Evolutionary conservation across 2,329 filamentous ascomycete species (phyloP).

Genomic region (Pyrenochaeta sp.): DNA sequence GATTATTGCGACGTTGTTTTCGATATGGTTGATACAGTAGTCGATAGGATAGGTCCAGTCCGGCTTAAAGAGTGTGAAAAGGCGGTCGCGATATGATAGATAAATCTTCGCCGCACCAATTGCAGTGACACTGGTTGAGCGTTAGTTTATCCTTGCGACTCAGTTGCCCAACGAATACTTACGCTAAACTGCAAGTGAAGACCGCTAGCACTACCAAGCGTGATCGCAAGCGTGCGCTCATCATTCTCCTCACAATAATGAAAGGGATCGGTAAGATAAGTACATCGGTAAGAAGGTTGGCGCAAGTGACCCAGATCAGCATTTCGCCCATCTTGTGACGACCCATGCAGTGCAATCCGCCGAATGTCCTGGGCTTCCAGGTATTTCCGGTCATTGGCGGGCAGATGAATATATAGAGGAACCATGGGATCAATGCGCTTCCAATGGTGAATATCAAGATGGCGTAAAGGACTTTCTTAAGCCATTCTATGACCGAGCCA

Average conservation of each 20-base stretch:
- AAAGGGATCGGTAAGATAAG: slow-evolving; percentile 53
- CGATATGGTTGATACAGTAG: slow-evolving; percentile 53
- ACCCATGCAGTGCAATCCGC: slow-evolving; percentile 49
- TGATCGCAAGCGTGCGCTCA: slow-evolving; percentile 50
- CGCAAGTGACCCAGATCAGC: slow-evolving; percentile 52
- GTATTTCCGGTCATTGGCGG: slow-evolving; percentile 51
- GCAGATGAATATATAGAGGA: slow-evolving; percentile 51
- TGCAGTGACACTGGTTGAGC: slow-evolving; percentile 42
- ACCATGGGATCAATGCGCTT: slow-evolving; percentile 48
- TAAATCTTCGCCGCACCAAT: slow-evolving; percentile 53
- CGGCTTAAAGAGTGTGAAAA: slow-evolving; percentile 44
- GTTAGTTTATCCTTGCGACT: slow-evolving; percentile 6
- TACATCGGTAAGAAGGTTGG: slow-evolving; percentile 52
- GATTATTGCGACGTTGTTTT: slow-evolving; percentile 54
- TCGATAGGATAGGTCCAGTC: slow-evolving; percentile 55
- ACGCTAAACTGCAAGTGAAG: slow-evolving; percentile 52
- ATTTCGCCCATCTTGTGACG: slow-evolving; percentile 49
- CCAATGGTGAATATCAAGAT: slow-evolving; percentile 48
- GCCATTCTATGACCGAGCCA: slow-evolving; percentile 49
- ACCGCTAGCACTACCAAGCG: slow-evolving; percentile 50
- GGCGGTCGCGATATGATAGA: slow-evolving; percentile 51
- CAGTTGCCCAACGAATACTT: slow-evolving; percentile 13
- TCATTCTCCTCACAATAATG: slow-evolving; percentile 52
- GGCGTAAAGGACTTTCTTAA: slow-evolving; percentile 49
- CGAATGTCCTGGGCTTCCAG: slow-evolving; percentile 50